Percentiles rank a stretch among this genome's conserved stretches.
Evolutionary conservation across 2,329 filamentous ascomycete genomes (phyloP).

Genomic region (Xylariaceae sp.): DNA sequence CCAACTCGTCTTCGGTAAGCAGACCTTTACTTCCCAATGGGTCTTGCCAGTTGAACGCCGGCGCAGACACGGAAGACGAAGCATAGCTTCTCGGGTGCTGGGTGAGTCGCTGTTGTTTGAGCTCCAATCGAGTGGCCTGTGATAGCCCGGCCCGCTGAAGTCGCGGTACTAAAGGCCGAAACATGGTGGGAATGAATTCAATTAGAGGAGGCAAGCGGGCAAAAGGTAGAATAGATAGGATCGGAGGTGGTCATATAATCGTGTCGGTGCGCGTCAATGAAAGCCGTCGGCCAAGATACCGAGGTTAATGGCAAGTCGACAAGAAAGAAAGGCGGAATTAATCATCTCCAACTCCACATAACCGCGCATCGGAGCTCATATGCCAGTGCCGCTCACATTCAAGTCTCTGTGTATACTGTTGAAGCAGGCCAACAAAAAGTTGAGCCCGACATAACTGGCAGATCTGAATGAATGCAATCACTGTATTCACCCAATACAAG

Average conservation of each 20-base stretch:
- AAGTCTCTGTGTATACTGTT: no score
- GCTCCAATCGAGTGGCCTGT: conserved; percentile 17
- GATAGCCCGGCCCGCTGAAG: conserved; percentile 14
- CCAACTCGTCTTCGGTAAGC: conserved; percentile 83
- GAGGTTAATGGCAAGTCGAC: conserved; percentile 1
- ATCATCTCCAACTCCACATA: background rate
- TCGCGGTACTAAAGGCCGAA: conserved; percentile 24
- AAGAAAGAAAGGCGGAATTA: background rate
- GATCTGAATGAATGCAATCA: no score
- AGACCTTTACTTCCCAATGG: conserved; percentile 70
- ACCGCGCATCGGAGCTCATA: conserved; percentile 6
- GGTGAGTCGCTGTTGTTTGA: conserved; percentile 11
- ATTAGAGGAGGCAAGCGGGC: background rate
- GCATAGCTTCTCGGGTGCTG: conserved; percentile 25
- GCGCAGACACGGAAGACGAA: conserved; percentile 27
- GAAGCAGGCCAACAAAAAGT: no score
- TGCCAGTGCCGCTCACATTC: background rate
- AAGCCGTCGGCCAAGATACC: background rate
- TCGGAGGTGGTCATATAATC: background rate
- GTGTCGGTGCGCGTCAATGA: background rate
- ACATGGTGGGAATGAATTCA: conserved; percentile 21
- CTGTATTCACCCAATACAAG: no score
- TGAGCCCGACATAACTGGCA: no score
- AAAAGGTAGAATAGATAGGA: background rate
- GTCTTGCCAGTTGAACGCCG: conserved; percentile 83